Conservation (phyloP, 2,329 filamentous ascomycete species). For the Plenodomus lindquistii region DNA sequence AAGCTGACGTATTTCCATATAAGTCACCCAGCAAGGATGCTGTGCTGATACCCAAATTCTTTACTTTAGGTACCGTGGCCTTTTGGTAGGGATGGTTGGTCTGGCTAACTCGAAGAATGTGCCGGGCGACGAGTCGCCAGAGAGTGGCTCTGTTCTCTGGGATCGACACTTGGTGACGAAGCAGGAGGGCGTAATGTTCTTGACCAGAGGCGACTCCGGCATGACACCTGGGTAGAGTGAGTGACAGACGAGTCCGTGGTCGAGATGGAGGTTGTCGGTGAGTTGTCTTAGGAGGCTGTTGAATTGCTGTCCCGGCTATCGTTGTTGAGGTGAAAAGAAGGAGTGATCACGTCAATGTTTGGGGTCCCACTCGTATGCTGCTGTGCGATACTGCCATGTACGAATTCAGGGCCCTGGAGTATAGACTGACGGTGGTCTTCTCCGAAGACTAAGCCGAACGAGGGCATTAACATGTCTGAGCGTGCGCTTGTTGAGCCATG, state of each 20-base stretch:
- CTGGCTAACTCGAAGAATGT: constrained; percentile 60
- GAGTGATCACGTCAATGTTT: constrained; percentile 37
- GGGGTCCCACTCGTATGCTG: constrained; percentile 42
- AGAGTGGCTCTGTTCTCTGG: constrained; percentile 33
- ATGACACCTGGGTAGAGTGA: constrained; percentile 89
- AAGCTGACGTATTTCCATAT: constrained; percentile 56
- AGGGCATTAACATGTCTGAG: constrained; percentile 61
- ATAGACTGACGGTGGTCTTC: constrained; percentile 50
- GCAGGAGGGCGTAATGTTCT: constrained; percentile 70
- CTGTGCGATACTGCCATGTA: constrained; percentile 37
- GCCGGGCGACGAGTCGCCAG: constrained; percentile 49
- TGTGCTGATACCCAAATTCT: constrained; percentile 78
- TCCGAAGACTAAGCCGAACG: constrained; percentile 76
- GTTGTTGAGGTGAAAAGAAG: constrained; percentile 60
- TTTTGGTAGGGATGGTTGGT: constrained; percentile 62
- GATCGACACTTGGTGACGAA: constrained; percentile 63
- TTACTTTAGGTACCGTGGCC: constrained; percentile 81
- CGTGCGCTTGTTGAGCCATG: constrained; percentile 46
- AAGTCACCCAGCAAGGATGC: constrained; percentile 52
- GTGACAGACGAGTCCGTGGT: constrained; percentile 90
- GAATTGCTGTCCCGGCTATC: constrained; percentile 80
- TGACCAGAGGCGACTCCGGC: constrained; percentile 81
- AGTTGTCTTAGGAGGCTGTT: constrained; percentile 88
- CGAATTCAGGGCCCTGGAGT: constrained; percentile 49
- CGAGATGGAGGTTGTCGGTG: constrained; percentile 90